These are phyloP conservation scores for Camptophora hylomeconis DNA, from an alignment of 2,329 filamentous ascomycete genomes.

Conservation along the genomic window DNA sequence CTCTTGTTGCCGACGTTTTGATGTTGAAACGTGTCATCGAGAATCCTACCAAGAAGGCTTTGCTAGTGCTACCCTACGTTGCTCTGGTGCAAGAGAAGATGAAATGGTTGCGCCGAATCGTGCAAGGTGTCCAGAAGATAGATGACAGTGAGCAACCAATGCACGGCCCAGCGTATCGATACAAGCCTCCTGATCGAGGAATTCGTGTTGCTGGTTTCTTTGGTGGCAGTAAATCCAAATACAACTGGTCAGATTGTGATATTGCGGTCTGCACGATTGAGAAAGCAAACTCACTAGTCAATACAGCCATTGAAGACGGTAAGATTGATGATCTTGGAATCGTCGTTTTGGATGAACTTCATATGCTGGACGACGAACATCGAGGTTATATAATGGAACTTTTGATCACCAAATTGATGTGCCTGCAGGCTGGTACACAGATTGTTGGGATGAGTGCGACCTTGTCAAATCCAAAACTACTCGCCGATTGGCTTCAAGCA, in stretches of 20 bases:
- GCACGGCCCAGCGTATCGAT: slow-evolving; percentile 19
- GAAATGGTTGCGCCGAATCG: slow-evolving; percentile 56
- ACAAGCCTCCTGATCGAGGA: slow-evolving; percentile 42
- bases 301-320: slow-evolving; percentile 59
- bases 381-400: slow-evolving; percentile 65
- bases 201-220: slow-evolving; percentile 61
- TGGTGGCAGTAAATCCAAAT: slow-evolving; percentile 55
- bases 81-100: slow-evolving; percentile 70
- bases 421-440: slow-evolving; percentile 49
- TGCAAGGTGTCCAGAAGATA: slow-evolving; percentile 43
- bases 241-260: slow-evolving; percentile 61
- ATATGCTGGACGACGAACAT: slow-evolving; percentile 67
- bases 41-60: slow-evolving; percentile 50
- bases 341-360: slow-evolving; percentile 65
- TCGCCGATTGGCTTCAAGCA: slow-evolving; percentile 57
- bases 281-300: slow-evolving; percentile 65
- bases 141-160: slow-evolving; percentile 17
- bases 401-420: slow-evolving; percentile 59
- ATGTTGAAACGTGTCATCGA: slow-evolving; percentile 61
- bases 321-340: slow-evolving; percentile 50
- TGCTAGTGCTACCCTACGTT: slow-evolving; percentile 64
- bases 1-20: slow-evolving; percentile 57
- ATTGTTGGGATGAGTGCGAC: slow-evolving; percentile 73
- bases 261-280: slow-evolving; percentile 70
- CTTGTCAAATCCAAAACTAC: slow-evolving; percentile 55